Percentiles rank a stretch among this genome's conserved stretches.
Evolutionary conservation across 2,329 filamentous ascomycete genomes (phyloP).

Genomic region (Bipolaris victoriae): DNA sequence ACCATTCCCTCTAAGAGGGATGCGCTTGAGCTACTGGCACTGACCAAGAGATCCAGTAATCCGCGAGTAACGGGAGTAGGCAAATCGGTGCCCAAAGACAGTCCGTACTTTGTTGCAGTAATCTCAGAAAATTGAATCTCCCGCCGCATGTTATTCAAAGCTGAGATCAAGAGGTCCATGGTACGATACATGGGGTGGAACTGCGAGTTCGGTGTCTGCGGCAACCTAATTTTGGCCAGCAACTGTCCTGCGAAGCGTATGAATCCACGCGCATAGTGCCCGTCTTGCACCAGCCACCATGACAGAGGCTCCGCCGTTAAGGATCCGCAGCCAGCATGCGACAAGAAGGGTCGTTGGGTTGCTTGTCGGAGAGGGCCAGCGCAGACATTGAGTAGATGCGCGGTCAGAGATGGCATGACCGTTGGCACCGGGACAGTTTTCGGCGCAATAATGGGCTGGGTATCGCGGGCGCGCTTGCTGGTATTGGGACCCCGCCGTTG

Average conservation of each 20-base stretch:
- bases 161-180: conserved; percentile 67
- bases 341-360: conserved; percentile 71
- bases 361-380: conserved; percentile 58
- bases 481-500: conserved; percentile 52
- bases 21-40: conserved; percentile 58
- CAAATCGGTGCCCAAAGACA: conserved; percentile 57
- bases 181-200: conserved; percentile 62
- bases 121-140: conserved; percentile 73
- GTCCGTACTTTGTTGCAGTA: conserved; percentile 65
- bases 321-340: conserved; percentile 67
- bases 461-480: conserved; percentile 47
- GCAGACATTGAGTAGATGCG: conserved; percentile 61
- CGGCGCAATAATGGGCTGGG: conserved; percentile 47
- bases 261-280: conserved; percentile 73
- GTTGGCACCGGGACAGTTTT: conserved; percentile 29
- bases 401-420: conserved; percentile 59
- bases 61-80: conserved; percentile 59
- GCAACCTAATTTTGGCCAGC: conserved; percentile 66
- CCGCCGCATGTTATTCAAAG: conserved; percentile 68
- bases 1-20: conserved; percentile 71
- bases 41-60: conserved; percentile 65
- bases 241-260: conserved; percentile 70
- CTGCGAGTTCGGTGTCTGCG: conserved; percentile 52
- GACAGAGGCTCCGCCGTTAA: conserved; percentile 63
- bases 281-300: conserved; percentile 74